Conservation (phyloP, 176 grass and related monocot species). For the Alloteropsis semialata region DNA sequence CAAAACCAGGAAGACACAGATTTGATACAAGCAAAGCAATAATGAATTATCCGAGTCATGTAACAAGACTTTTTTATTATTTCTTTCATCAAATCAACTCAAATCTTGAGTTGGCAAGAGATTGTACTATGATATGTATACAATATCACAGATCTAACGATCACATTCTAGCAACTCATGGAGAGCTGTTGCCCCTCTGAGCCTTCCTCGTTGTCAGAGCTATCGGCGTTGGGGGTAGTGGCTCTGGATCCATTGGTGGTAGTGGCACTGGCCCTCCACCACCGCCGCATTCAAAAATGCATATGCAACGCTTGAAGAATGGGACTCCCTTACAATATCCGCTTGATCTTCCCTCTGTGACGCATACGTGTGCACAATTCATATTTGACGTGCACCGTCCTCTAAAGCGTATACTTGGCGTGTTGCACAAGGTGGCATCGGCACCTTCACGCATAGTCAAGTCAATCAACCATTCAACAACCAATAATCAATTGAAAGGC, state of each 20-base stretch:
- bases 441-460: neutral
- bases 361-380: neutral
- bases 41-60: too few species aligned
- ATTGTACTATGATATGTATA: neutral
- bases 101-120: neutral
- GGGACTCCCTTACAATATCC: neutral
- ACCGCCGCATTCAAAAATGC: neutral
- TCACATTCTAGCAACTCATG: too few species aligned
- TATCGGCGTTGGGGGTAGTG: too few species aligned
- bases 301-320: neutral
- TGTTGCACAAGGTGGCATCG: neutral
- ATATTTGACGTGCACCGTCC: neutral
- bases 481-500: too few species aligned
- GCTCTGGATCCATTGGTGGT: too few species aligned
- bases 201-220: neutral
- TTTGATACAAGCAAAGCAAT: too few species aligned
- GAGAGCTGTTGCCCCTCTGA: too few species aligned
- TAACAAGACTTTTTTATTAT: neutral
- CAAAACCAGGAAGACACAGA: too few species aligned
- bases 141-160: too few species aligned
- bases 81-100: too few species aligned
- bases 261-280: too few species aligned
- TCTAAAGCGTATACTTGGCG: neutral
- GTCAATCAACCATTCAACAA: neutral
- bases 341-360: neutral